Base-by-base conservation (phyloP, 495 filamentous ascomycete genomes). In the Penicillium fimorum region DNA sequence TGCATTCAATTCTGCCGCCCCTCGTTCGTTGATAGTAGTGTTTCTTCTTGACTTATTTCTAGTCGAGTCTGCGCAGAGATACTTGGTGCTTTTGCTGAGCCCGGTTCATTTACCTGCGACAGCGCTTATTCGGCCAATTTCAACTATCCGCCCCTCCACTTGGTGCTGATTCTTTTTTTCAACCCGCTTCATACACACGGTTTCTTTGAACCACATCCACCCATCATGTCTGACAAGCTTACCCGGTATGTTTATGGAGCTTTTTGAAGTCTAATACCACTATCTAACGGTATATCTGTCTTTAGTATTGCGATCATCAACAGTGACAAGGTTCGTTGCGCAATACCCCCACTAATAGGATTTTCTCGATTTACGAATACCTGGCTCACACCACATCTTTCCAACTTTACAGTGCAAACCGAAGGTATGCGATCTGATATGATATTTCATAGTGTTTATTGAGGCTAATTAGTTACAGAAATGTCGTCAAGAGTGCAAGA, bases 401-500 rank as follows among this genome's bases (percentile, higher is more conserved):
- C 54, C 29, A 37, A 53, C 15, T 60, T 57, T 52, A 70, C 60
- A 95, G 92, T 97, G 92, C 83, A 97, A 96, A 71, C 92, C 92
- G n/a, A 97, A 97, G 86, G 91, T 91, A 80, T 57, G 66, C 15
- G 59, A 60, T 53, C 20, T 12, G 53, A 37, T 20, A 32, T 3
- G 25, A 44, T 38, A 18, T 35, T 10, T 8, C 15, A 22, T 49
- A 29, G 42, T 25, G 11, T 12, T 50, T 3, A 15, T 53, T 33
- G 44, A 63, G 58, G 50, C 62, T 66, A 46, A 64, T 62, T 1
- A 42, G 7, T 56, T 25, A 17, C 58, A 90, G 87, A 92, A 95
- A 90, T 96, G 90, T 76, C 83, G 92, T 62, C 94, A 98, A 79
- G 94, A 98, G 77, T 98, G 95, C 84, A 97, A 97, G 76, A 96